phyloP scores from a whole-genome alignment of 2,329 filamentous ascomycete genomes.

The Salinomyces thailandicus region DNA sequence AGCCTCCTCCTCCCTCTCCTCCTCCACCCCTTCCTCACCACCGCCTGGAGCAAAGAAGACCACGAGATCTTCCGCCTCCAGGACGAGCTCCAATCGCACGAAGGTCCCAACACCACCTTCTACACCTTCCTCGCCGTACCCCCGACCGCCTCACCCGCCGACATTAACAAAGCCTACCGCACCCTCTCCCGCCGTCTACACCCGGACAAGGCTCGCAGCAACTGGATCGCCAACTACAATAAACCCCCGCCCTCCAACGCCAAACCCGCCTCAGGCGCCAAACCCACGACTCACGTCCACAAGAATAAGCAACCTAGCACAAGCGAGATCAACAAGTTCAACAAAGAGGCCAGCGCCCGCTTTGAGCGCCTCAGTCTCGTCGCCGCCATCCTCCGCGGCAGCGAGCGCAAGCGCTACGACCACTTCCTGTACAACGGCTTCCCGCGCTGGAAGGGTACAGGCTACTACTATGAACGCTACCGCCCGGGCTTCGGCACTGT shows the following conservation, averaged over 20 bases:
- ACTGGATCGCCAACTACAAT: conserved; percentile 61
- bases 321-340: conserved; percentile 63
- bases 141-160: conserved; percentile 64
- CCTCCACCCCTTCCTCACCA: conserved; percentile 35
- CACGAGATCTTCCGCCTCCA: conserved; percentile 95
- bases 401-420: conserved; percentile 78
- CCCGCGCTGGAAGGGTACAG: conserved; percentile 90
- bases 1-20: conserved; percentile 54
- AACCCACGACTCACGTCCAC: conserved; percentile 53
- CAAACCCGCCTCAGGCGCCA: conserved; percentile 35
- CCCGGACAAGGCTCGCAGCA: conserved; percentile 89
- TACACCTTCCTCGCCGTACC: conserved; percentile 82
- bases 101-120: conserved; percentile 74
- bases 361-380: conserved; percentile 79
- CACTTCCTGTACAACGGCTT: conserved; percentile 90
- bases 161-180: conserved; percentile 89
- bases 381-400: conserved; percentile 71
- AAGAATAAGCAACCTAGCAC: conserved; percentile 62
- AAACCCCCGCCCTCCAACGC: conserved; percentile 31
- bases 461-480: conserved; percentile 95
- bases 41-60: conserved; percentile 86
- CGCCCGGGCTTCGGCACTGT: conserved; percentile 83
- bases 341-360: conserved; percentile 71
- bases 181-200: conserved; percentile 75
- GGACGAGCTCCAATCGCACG: conserved; percentile 68